Evolutionary conservation across 306 rosid species (phyloP), one percentile per base, ranked within the genome.

Genomic region (Prosopis cineraria): DNA sequence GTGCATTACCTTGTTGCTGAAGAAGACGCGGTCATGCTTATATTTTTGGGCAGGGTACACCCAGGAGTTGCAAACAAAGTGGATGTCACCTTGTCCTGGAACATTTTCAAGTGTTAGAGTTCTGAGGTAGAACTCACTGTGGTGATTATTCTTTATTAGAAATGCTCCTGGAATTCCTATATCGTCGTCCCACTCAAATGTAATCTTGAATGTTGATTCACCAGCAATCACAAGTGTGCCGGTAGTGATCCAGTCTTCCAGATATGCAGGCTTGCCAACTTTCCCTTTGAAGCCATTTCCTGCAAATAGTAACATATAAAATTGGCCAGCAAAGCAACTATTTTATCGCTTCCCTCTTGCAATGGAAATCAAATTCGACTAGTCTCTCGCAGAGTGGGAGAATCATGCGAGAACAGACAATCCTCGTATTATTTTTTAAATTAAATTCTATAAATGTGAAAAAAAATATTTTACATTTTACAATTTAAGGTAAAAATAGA

Each of bases 41-140:
- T 93, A 90, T 80, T 87, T 83, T 10, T 85, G 47, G 10, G 86
- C 74, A 50, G 96, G 96, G 75, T 91, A 93, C 3, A 93, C 82
- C 97, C 98, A 93, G 4, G 98, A 93, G 84, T 90, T 91, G 89
- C 98, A 93, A 24, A 80, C 78, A 44, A 91, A 93, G 81, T 84
- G 92, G 80, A 93, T 71, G 47, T 25, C 64, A 30, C 91, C 93
- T 43, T 84, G 84, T 27, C 86, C 93, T 1, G 98, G 98, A 69
- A 91, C 93, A 70, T 82, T 59, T 53, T 90, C 88, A 6, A 93
- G 92, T 22, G 93, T 90, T 12, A 93, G 75, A 69, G 78, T 81
- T 84, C 55, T 88, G 31, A 93, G 86, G 74, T 81, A 91, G 77
- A 93, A 93, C 80, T 52, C 59, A 8, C 59, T 52, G 59, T 52